These are phyloP conservation scores for Closterium sp. DNA, from an alignment of 139 green algal species.

Conservation along the genomic window DNA sequence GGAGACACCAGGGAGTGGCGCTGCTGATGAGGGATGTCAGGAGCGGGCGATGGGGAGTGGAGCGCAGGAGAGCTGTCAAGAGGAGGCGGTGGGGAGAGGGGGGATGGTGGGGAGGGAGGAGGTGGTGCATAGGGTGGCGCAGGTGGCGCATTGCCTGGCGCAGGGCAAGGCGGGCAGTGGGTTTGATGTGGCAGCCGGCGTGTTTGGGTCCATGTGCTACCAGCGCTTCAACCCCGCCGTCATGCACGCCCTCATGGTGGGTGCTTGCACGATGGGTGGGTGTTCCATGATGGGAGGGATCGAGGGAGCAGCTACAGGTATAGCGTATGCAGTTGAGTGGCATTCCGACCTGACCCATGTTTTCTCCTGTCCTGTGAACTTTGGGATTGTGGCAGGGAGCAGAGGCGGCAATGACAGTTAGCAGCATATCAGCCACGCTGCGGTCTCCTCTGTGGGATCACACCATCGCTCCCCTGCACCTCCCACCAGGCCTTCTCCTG, in stretches of 20 bases:
- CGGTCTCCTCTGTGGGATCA: neutral
- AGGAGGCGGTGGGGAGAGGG: neutral
- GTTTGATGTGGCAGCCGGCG: slow-evolving; percentile 50
- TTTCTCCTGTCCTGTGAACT: neutral
- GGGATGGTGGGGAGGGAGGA: slow-evolving; percentile 8
- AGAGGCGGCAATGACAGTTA: neutral
- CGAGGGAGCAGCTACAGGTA: too few relatives aligned
- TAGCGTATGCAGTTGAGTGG: neutral
- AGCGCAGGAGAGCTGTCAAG: neutral
- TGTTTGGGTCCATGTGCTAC: slow-evolving; percentile 52
- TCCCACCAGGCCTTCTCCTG: neutral
- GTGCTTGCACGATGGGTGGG: neutral
- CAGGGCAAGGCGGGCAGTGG: slow-evolving; percentile 52
- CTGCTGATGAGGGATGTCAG: too few relatives aligned
- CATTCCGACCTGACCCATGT: neutral
- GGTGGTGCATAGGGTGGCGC: slow-evolving; percentile 39
- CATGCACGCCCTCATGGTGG: slow-evolving; percentile 18
- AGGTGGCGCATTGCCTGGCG: slow-evolving; percentile 44
- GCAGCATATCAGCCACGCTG: neutral
- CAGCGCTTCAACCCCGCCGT: slow-evolving; percentile 40
- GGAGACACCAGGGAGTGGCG: neutral
- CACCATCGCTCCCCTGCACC: neutral
- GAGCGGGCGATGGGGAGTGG: neutral
- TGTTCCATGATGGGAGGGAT: too few relatives aligned
- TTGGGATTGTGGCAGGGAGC: neutral